phyloP scores from a whole-genome alignment of 352 stramenopile genomes.

The Globisporangium radiosum region DNA sequence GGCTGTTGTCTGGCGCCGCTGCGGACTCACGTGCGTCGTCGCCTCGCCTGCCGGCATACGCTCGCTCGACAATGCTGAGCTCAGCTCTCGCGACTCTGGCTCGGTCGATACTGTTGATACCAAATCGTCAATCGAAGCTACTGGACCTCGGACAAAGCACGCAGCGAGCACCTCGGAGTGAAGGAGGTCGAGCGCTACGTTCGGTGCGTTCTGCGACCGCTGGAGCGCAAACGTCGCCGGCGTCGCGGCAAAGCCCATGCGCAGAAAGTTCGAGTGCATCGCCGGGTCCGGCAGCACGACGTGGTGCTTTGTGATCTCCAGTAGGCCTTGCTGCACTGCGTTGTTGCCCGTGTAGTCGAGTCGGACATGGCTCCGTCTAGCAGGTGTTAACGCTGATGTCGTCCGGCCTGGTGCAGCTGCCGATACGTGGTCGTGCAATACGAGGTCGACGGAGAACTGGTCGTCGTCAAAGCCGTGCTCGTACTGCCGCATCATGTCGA shows the following conservation, averaged over 20 bases:
- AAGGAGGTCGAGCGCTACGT: conserved; percentile 66
- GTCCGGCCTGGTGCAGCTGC: conserved; percentile 13
- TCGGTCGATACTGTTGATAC: too few species aligned
- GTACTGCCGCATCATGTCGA: conserved; percentile 86
- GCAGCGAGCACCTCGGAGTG: conserved; percentile 53
- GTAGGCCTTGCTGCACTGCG: conserved; percentile 56
- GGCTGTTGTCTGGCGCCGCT: conserved; percentile 54
- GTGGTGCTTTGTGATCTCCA: conserved; percentile 81
- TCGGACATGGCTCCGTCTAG: conserved; percentile 27
- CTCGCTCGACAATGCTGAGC: too few species aligned
- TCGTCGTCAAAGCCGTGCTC: conserved; percentile 79
- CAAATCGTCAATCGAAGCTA: too few species aligned
- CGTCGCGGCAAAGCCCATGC: conserved; percentile 70
- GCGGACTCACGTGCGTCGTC: conserved; percentile 1
- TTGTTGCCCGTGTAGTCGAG: conserved; percentile 68
- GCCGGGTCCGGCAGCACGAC: conserved; percentile 61
- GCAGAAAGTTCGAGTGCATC: conserved; percentile 80
- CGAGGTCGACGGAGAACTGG: conserved; percentile 71
- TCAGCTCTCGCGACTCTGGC: conserved; percentile 1
- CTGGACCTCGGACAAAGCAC: conserved; percentile 27
- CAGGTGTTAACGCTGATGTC: not conserved
- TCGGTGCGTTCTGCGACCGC: conserved; percentile 67
- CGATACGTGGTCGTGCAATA: conserved; percentile 39
- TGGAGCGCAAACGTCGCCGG: conserved; percentile 75
- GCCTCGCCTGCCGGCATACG: too few species aligned